Conservation (phyloP, 305 asterid genomes). For the Fraxinus sp. region DNA sequence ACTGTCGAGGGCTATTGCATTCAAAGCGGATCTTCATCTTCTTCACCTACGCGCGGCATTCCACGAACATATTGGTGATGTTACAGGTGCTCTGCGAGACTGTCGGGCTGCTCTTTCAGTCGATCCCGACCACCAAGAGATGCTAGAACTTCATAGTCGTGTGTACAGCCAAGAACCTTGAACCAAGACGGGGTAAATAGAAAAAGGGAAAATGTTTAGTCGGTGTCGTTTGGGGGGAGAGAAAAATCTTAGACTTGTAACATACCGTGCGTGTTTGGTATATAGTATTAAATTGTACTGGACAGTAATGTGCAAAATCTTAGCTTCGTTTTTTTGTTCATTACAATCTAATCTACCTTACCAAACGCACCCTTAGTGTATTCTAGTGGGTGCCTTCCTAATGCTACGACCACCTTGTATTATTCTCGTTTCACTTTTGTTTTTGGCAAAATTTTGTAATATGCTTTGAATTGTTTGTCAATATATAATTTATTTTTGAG, state of each 20-base stretch:
- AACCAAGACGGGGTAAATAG: neutral
- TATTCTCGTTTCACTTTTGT: neutral
- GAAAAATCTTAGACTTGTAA: neutral
- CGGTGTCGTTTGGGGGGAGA: neutral
- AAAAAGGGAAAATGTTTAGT: neutral
- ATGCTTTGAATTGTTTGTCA: neutral
- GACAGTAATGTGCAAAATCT: neutral
- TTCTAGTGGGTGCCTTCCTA: neutral
- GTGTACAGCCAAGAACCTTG: conserved; percentile 90
- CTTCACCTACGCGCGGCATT: conserved; percentile 93
- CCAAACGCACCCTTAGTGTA: neutral
- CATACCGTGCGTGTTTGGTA: neutral
- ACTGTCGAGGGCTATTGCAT: conserved; percentile 81
- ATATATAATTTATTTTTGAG: neutral
- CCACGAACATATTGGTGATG: conserved; percentile 89
- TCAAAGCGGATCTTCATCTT: conserved; percentile 94
- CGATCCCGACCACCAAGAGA: conserved; percentile 96
- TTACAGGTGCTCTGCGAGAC: conserved; percentile 76
- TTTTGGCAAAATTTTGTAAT: neutral
- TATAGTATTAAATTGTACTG: neutral
- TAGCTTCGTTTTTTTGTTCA: neutral
- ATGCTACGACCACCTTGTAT: neutral
- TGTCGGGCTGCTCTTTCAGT: conserved; percentile 98
- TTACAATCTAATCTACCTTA: neutral
- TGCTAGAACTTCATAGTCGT: conserved; percentile 95